Base-by-base conservation (phyloP, 805 yeast genomes). In the Diddensiella santjacobensis region DNA sequence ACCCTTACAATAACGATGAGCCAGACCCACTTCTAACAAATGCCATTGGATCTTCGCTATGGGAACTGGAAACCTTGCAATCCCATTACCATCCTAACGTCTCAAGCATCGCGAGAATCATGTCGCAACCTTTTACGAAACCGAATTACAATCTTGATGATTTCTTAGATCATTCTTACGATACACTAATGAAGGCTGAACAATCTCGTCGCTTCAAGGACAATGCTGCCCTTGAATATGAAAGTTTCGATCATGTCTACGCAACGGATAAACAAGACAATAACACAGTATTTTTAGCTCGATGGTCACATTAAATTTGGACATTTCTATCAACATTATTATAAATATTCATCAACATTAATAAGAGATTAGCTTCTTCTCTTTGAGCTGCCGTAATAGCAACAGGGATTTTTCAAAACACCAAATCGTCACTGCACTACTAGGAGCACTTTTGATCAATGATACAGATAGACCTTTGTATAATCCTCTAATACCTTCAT, bases 21-120 rank as follows among this genome's bases (percentile, higher is more conserved):
- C 46, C 52, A 1, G 88, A 91, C 63, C 99, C 99, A 2, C 73
- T 84, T 49, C 70, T 76, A 49, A 84, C 96, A 0, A 71, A 79
- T 29, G 97, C 98, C 3, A 70, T 90, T 30, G 82, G 77, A 4
- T 86, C 96, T 0, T 90, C 97, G 0, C 67, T 90, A 42, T 93
- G 99, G 99, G 99, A 93, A 66, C 63, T 91, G 48, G 87, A 85
- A 50, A 74, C 95, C 0, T 68, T 86, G 48, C 79, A 83, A 71
- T 67, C 78, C 10, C 99, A 93, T 64, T 91, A 89, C 62, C 98
- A 93, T 68, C 97, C 98, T 13, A 93, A 93, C 60, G 88, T 93
- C 10, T 91, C 96, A 1, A 84, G 96, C 0, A 72, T 93, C 58
- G 96, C 96, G 15, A 83, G 81, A 62, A 86, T 93, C 24, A 85